Conservation (phyloP, 495 filamentous ascomycete species). For the Terfezia boudieri region DNA sequence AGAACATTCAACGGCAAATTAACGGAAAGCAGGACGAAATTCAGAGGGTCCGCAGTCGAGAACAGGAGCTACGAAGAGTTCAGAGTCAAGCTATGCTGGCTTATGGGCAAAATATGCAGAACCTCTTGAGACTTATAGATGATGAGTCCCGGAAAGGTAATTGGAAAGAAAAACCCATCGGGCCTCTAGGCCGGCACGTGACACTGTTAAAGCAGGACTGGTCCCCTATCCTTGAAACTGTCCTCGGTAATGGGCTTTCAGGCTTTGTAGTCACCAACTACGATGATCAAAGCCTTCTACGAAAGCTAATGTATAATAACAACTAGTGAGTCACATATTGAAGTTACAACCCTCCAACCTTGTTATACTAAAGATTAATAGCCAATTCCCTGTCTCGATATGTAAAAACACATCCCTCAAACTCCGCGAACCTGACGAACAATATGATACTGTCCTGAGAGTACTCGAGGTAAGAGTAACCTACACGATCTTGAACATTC, state of each 20-base stretch:
- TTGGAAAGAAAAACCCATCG: conserved; percentile 52
- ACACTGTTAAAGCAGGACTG: conserved; percentile 57
- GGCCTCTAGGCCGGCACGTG: conserved; percentile 59
- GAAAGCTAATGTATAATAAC: conserved; percentile 35
- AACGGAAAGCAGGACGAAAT: background rate
- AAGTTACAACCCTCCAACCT: background rate
- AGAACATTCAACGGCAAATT: background rate
- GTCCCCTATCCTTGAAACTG: conserved; percentile 60
- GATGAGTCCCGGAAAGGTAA: conserved; percentile 27
- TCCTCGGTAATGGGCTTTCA: conserved; percentile 38
- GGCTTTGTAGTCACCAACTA: conserved; percentile 64
- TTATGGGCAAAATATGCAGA: conserved; percentile 38
- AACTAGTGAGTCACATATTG: conserved; percentile 25
- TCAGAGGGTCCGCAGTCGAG: background rate
- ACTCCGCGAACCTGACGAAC: conserved; percentile 46
- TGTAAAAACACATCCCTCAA: conserved; percentile 35
- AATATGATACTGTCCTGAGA: conserved; percentile 54
- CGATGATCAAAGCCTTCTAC: conserved; percentile 40
- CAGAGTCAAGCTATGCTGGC: conserved; percentile 23
- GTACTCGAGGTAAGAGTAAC: conserved; percentile 35
- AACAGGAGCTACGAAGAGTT: background rate
- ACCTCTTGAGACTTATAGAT: conserved; percentile 42
- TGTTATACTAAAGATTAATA: conserved; percentile 15
- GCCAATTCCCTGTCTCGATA: conserved; percentile 42
- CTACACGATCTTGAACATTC: background rate